phyloP scores from a whole-genome alignment of 257 asterid genomes.

The Anisodus acutangulus region DNA sequence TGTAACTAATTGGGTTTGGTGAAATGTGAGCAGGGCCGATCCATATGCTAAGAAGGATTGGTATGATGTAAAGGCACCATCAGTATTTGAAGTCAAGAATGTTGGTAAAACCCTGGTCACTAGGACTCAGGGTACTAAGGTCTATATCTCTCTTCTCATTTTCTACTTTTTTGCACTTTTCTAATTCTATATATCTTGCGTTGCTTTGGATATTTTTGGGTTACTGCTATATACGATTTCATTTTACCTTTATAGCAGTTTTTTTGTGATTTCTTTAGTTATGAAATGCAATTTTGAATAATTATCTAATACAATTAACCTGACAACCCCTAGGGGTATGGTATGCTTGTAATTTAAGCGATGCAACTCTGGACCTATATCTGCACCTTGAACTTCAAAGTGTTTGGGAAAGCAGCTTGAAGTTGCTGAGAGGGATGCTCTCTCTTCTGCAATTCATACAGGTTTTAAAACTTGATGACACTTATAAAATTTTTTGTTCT shows the following conservation, averaged over 20 bases:
- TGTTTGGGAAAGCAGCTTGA: background rate
- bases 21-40: constrained; percentile 41
- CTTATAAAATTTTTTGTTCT: background rate
- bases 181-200: background rate
- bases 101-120: constrained; percentile 70
- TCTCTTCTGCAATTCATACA: background rate
- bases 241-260: no score
- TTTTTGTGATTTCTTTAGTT: no score
- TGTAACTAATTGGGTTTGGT: background rate
- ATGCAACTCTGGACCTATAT: background rate
- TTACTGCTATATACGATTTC: background rate
- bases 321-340: background rate
- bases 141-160: background rate
- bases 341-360: background rate
- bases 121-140: constrained; percentile 80
- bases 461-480: background rate
- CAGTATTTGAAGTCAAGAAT: constrained; percentile 51
- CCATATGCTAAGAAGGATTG: constrained; percentile 74
- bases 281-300: background rate
- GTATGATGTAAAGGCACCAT: constrained; percentile 71
- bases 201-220: background rate
- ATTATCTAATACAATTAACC: background rate
- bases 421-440: background rate
- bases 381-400: background rate
- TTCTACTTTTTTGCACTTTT: background rate